Percentiles rank a stretch among this genome's conserved stretches.
Conservation (phyloP, 768 basidiomycete genomes). For the Boletales sp. region DNA sequence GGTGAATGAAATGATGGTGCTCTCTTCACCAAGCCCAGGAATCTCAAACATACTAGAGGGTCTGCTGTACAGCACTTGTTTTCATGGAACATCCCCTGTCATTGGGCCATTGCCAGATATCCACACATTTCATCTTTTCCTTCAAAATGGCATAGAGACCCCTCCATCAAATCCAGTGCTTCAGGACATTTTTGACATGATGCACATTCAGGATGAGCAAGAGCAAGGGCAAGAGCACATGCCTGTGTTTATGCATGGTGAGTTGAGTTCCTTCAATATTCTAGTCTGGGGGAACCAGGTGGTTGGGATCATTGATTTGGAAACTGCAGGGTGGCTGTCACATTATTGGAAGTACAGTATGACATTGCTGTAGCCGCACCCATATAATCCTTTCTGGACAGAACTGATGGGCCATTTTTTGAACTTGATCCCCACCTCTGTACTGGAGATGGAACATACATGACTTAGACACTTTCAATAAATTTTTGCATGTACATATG, state of each 20-base stretch:
- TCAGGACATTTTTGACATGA: neutral
- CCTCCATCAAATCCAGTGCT: no score
- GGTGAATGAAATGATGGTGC: neutral
- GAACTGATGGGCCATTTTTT: neutral
- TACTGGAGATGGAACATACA: neutral
- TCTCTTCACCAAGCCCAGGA: neutral
- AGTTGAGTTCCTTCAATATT: neutral
- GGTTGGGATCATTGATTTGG: neutral
- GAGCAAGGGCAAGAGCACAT: neutral
- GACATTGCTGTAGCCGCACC: neutral
- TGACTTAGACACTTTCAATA: no score
- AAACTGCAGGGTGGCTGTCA: neutral
- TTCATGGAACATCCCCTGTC: neutral
- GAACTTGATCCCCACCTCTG: neutral
- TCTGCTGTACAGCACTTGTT: neutral
- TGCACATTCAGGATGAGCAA: neutral
- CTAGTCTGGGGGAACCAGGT: neutral
- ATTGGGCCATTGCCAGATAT: neutral
- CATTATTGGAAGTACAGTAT: neutral
- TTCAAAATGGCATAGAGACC: neutral
- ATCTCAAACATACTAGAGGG: neutral
- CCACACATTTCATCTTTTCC: neutral
- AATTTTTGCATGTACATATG: no score
- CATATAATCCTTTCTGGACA: neutral
- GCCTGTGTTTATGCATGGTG: neutral